Evolutionary conservation across 495 filamentous ascomycete genomes (phyloP).

Genomic region (Amorphotheca resinae): DNA sequence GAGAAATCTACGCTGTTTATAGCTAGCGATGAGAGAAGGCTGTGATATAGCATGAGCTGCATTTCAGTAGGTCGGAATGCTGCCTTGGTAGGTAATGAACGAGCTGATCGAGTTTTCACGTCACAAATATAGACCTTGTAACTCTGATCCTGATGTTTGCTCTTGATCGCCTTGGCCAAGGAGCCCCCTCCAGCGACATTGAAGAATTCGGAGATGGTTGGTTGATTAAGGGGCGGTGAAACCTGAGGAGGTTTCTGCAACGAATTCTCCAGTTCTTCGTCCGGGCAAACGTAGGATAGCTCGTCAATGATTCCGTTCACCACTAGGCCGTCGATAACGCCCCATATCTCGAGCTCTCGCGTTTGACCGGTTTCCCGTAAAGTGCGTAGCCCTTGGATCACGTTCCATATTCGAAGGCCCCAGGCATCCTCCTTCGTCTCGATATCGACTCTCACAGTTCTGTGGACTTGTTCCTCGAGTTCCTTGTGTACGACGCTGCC

Average conservation of each 20-base stretch:
- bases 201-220: conserved; percentile 28
- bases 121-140: conserved; percentile 63
- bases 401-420: conserved; percentile 82
- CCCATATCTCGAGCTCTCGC: conserved; percentile 90
- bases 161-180: conserved; percentile 11
- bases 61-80: conserved; percentile 67
- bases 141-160: conserved; percentile 3
- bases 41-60: conserved; percentile 85
- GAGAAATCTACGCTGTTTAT: conserved; percentile 55
- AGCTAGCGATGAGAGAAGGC: conserved; percentile 66
- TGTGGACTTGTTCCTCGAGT: conserved; percentile 77
- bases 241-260: conserved; percentile 22
- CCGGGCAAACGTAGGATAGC: conserved; percentile 65
- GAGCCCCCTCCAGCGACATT: conserved; percentile 3
- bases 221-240: conserved; percentile 38
- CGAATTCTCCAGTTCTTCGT: conserved; percentile 50
- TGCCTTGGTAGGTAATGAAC: conserved; percentile 48
- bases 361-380: conserved; percentile 70
- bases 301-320: conserved; percentile 88
- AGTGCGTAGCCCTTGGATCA: conserved; percentile 71
- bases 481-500: conserved; percentile 68
- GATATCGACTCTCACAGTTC: conserved; percentile 57
- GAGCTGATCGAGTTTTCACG: conserved; percentile 66
- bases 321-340: conserved; percentile 64
- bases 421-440: conserved; percentile 67